phyloP scores from a whole-genome alignment of 768 basidiomycete genomes.

The Boletus rufocinnamomeus region DNA sequence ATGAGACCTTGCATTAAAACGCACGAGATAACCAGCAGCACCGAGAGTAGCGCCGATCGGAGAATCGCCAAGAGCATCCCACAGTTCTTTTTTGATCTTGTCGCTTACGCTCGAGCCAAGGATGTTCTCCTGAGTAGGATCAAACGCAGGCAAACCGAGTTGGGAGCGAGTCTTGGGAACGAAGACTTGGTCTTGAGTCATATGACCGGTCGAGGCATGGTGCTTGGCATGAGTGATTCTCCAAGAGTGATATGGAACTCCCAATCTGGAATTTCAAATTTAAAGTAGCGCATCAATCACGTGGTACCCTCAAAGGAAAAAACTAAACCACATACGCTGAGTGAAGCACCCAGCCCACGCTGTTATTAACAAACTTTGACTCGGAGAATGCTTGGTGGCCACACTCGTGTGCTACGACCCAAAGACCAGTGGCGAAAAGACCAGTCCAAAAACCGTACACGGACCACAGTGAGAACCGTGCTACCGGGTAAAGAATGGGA shows the following conservation, averaged over 20 bases:
- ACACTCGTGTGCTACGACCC: conserved; percentile 94
- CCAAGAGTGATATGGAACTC: conserved; percentile 98
- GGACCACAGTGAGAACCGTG: conserved; percentile 71
- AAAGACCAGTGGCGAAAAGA: conserved; percentile 87
- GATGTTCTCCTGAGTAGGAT: conserved; percentile 66
- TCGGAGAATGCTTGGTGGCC: conserved; percentile 97
- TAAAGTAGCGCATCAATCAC: conserved; percentile 18
- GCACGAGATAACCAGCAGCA: conserved; percentile 60
- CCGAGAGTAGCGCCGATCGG: conserved; percentile 68
- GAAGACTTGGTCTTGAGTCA: conserved; percentile 95
- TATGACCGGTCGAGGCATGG: conserved; percentile 91
- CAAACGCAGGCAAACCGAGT: conserved; percentile 60
- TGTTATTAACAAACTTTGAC: conserved; percentile 88
- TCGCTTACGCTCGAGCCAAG: conserved; percentile 64
- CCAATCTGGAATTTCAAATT: conserved; percentile 54
- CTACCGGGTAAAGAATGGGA: conserved; percentile 61
- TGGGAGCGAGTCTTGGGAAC: conserved; percentile 88
- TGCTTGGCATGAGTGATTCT: conserved; percentile 92
- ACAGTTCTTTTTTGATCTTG: conserved; percentile 70
- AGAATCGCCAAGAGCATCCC: conserved; percentile 89
- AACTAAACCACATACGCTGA: conserved; percentile 60
- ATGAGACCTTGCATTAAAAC: conserved; percentile 18
- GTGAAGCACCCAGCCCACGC: conserved; percentile 90
- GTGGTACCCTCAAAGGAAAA: conserved; percentile 16
- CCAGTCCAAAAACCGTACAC: conserved; percentile 82